Conservation (phyloP, 306 rosid genomes). For the Phaseolus lunatus region DNA sequence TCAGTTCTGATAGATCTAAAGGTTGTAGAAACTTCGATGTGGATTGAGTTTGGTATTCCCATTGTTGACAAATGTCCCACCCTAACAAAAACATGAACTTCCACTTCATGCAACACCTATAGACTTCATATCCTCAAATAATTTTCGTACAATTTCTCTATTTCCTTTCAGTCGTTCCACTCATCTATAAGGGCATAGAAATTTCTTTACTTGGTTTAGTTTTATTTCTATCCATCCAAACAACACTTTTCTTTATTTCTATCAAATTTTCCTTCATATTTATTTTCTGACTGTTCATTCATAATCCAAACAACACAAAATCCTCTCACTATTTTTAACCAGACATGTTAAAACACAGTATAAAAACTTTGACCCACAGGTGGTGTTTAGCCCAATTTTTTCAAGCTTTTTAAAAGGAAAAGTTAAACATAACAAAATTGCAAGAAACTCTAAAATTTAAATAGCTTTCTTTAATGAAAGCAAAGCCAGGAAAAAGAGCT, state of each 20-base stretch:
- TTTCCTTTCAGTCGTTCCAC: background rate
- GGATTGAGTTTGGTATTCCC: too few species aligned
- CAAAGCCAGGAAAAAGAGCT: background rate
- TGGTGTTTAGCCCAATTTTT: background rate
- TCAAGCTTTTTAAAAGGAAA: background rate
- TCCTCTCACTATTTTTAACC: background rate
- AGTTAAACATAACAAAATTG: background rate
- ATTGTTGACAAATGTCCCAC: too few species aligned
- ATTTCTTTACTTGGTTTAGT: background rate
- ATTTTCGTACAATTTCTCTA: too few species aligned
- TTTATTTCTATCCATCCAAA: background rate
- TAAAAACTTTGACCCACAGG: background rate
- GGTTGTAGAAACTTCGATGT: too few species aligned
- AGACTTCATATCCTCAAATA: too few species aligned
- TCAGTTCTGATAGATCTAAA: too few species aligned
- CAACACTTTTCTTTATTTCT: background rate
- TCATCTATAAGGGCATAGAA: background rate
- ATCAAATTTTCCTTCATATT: background rate
- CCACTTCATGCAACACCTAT: too few species aligned
- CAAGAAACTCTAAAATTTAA: background rate
- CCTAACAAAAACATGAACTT: too few species aligned
- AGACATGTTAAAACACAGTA: background rate
- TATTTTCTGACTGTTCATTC: background rate
- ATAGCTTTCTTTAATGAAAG: background rate
- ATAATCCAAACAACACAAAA: background rate